These are phyloP conservation scores for Vicia villosa DNA, from an alignment of 306 rosid species.

Conservation along the genomic window DNA sequence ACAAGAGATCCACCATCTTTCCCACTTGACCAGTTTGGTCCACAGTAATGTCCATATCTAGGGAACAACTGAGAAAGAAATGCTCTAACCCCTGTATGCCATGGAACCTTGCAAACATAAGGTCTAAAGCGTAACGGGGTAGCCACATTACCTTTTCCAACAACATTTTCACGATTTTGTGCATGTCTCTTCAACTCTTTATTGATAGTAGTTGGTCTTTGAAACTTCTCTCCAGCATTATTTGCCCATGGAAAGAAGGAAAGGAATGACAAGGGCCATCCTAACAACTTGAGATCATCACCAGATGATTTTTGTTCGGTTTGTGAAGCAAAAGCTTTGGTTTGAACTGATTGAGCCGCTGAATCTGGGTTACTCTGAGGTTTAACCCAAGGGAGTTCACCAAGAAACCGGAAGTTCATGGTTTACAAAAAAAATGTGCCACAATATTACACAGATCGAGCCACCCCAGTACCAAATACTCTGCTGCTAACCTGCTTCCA, in stretches of 20 bases:
- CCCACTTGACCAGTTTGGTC: slow-evolving; percentile 97
- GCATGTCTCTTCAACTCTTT: slow-evolving; percentile 59
- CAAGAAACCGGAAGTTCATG: slow-evolving; percentile 61
- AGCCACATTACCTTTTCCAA: slow-evolving; percentile 24
- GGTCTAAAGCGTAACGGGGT: slow-evolving; percentile 70
- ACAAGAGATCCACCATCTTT: slow-evolving; percentile 70
- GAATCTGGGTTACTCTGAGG: slow-evolving; percentile 46
- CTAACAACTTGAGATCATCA: slow-evolving; percentile 41
- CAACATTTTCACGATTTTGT: slow-evolving; percentile 36
- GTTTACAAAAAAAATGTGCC: slow-evolving; percentile 21
- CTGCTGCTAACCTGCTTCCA: slow-evolving; percentile 35
- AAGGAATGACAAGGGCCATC: slow-evolving; percentile 38
- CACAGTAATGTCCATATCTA: slow-evolving; percentile 93
- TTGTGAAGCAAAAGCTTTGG: slow-evolving; percentile 31
- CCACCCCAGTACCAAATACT: slow-evolving; percentile 24
- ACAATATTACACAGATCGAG: slow-evolving; percentile 29
- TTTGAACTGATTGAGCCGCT: slow-evolving; percentile 34
- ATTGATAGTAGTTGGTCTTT: slow-evolving; percentile 66
- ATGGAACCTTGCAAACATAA: slow-evolving; percentile 87
- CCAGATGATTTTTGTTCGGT: slow-evolving; percentile 34
- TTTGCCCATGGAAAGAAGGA: slow-evolving; percentile 58
- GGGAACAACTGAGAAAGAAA: slow-evolving; percentile 88
- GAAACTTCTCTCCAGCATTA: slow-evolving; percentile 37
- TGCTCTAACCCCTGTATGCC: slow-evolving; percentile 92
- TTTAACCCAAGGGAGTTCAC: slow-evolving; percentile 51